These are phyloP conservation scores for Middelhovenomyces tepae DNA, from an alignment of 805 yeast species.

Conservation along the genomic window DNA sequence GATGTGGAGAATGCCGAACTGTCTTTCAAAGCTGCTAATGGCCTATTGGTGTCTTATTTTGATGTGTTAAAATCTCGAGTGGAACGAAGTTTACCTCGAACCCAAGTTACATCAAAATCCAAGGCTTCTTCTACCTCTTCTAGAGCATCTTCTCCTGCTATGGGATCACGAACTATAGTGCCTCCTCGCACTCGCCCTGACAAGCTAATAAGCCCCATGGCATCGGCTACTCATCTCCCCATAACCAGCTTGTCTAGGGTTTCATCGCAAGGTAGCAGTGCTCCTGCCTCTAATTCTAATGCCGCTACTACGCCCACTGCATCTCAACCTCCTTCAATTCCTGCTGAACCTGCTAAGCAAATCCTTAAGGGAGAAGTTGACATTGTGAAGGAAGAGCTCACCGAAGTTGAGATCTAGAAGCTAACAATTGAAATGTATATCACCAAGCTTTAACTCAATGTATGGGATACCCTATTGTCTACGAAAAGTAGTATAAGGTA, in stretches of 20 bases:
- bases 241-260: constrained; percentile 4
- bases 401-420: constrained; percentile 19
- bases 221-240: constrained; percentile 13
- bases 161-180: too few species aligned
- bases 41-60: constrained; percentile 64
- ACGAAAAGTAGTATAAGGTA: too few species aligned
- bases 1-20: constrained; percentile 51
- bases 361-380: constrained; percentile 12
- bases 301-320: constrained; percentile 8
- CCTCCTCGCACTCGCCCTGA: constrained; percentile 7
- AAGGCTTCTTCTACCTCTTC: too few species aligned
- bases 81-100: constrained; percentile 20
- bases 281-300: constrained; percentile 4
- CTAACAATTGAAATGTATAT: too few species aligned
- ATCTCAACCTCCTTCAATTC: constrained; percentile 7
- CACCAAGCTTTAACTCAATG: too few species aligned
- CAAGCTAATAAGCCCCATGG: constrained; percentile 12
- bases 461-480: too few species aligned
- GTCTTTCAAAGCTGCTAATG: constrained; percentile 51
- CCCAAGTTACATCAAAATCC: too few species aligned
- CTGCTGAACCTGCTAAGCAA: constrained; percentile 9
- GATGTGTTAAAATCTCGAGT: constrained; percentile 42
- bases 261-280: constrained; percentile 4
- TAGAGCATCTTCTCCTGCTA: too few species aligned
- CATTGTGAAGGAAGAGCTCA: constrained; percentile 13